Conservation (phyloP, 139 green algal genomes). For the Chlamydomonas asymmetrica region DNA sequence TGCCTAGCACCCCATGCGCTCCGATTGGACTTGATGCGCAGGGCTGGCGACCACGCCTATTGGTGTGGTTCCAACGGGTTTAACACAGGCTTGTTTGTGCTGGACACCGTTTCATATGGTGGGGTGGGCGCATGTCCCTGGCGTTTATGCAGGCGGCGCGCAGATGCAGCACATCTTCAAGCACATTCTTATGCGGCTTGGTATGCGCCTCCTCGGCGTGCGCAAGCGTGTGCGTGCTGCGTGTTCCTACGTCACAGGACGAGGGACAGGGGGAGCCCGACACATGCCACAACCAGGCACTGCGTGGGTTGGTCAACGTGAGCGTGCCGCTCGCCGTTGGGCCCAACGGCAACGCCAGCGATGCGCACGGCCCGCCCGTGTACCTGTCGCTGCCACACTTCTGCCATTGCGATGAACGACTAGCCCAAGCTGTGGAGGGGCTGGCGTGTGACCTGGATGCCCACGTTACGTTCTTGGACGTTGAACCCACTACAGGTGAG, state of each 20-base stretch:
- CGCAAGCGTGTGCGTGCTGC: too few species aligned
- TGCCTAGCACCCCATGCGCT: too few species aligned
- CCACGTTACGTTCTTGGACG: conserved; percentile 16
- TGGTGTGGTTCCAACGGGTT: too few species aligned
- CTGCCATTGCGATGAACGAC: neutral
- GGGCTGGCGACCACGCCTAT: too few species aligned
- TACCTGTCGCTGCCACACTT: conserved; percentile 21
- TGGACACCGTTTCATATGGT: too few species aligned
- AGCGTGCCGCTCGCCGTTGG: conserved; percentile 11
- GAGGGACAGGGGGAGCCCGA: neutral
- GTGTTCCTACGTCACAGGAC: conserved; percentile 1
- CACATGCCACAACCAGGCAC: conserved; percentile 17
- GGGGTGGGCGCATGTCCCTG: too few species aligned
- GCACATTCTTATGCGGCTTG: too few species aligned
- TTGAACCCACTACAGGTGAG: conserved; percentile 2
- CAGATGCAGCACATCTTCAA: too few species aligned
- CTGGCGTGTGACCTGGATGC: neutral
- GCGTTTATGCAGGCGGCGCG: too few species aligned
- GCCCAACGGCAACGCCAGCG: conserved; percentile 17
- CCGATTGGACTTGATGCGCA: too few species aligned
- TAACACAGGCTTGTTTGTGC: too few species aligned
- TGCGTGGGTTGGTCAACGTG: conserved; percentile 13
- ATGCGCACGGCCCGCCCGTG: conserved; percentile 10
- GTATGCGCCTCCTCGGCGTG: too few species aligned
- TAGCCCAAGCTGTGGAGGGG: neutral